Percentiles rank a stretch among this genome's conserved stretches.
These are phyloP conservation scores for Medicago lupulina DNA, from an alignment of 306 rosid genomes.

Conservation along the genomic window DNA sequence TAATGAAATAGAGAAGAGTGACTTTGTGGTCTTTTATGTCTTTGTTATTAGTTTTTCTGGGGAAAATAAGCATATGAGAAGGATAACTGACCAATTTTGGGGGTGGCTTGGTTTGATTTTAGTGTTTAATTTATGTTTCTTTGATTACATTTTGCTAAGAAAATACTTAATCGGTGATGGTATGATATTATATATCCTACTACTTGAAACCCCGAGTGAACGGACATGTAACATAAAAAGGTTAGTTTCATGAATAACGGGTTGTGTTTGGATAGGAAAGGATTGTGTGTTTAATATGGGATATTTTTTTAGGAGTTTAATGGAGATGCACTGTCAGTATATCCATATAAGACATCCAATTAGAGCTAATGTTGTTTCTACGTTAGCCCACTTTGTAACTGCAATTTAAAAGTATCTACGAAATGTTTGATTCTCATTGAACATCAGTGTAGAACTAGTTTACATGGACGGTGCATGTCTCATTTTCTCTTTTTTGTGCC, in stretches of 20 bases:
- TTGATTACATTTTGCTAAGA: background rate
- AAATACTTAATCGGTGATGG: background rate
- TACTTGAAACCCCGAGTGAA: conserved; percentile 4
- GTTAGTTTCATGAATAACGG: background rate
- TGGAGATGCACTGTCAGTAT: no score
- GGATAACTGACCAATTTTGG: background rate
- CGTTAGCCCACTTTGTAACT: no score
- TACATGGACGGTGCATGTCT: no score
- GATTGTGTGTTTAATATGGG: conserved; percentile 11
- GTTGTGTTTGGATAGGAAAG: conserved; percentile 3
- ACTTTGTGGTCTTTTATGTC: conserved; percentile 1
- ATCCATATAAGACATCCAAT: no score
- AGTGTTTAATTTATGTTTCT: conserved; percentile 19
- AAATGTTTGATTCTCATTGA: no score
- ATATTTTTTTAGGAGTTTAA: background rate
- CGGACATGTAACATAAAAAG: background rate
- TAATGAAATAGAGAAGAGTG: background rate
- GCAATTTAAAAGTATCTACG: no score
- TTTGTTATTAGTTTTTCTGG: background rate
- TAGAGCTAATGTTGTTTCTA: no score
- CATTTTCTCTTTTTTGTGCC: no score
- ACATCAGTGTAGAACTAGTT: no score
- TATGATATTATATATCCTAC: background rate
- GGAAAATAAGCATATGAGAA: background rate
- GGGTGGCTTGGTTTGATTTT: background rate